Base-by-base conservation (phyloP, 441 rosid species). In the Corymbia calophylla region DNA sequence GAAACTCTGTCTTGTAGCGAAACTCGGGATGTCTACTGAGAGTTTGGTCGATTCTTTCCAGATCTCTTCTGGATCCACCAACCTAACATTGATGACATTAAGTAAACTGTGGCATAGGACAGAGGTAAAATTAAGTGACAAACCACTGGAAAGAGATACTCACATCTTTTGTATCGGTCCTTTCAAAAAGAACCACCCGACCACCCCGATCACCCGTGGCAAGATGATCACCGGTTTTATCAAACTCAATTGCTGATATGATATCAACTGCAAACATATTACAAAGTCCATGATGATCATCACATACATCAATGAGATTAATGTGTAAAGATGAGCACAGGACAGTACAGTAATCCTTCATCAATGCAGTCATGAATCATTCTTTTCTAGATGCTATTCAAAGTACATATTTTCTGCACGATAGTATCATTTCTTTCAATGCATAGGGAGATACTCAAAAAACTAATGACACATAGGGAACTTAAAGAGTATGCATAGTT, bases 141-240 rank as follows among this genome's bases (percentile, higher is more conserved):
- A 53, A 86, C 54, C 29, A 64, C 31, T 15, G 25, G 81, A 86
- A 86, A 86, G 70, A 89, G 70, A 88, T 56, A 93, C 96, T 47
- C 91, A 97, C 99, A 94, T 95, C 96, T 91, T 91, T 96, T 88
- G 92, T 86, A 91, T 96, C 96, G 48, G 94, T 95, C 90, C 96
- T 95, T 97, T 97, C 98, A 91, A 97, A 97, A 47, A 97, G 97
- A 92, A 97, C 99, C 87, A 97, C 99, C 5, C 99, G 95, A 73
- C 99, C 99, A 85, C 99, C 99, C 91, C 99, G 97, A 90, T 97
- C 99, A 82, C 99, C 99, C 86, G 99, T 97, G 80, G 98, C 99
- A 86, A 97, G 98, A 95, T 97, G 98, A 89, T 97, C 95, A 4
- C 99, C 99, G 44, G 92, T 92, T 93, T 93, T 95, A 94, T 97